Evolutionary conservation across 495 filamentous ascomycete genomes (phyloP).

Genomic region (Xylaria grammica): DNA sequence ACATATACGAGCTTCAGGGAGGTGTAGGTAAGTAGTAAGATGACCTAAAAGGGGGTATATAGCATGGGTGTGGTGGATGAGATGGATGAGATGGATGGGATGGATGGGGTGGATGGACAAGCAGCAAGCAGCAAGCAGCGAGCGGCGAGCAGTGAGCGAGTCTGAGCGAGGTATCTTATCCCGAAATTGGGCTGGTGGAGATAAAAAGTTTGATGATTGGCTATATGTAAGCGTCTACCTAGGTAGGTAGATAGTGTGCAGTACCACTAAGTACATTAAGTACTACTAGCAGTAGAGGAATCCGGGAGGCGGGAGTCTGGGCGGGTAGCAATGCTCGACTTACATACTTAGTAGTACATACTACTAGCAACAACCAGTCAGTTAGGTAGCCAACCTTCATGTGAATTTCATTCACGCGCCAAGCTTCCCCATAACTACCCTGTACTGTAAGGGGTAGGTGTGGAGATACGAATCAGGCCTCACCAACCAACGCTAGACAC

Average conservation of each 20-base stretch:
- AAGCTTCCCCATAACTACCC: neutral
- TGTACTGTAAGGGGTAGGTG: neutral
- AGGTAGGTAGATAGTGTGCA: neutral
- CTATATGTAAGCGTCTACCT: neutral
- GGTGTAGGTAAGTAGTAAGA: conserved; percentile 16
- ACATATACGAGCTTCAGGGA: neutral
- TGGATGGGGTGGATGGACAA: neutral
- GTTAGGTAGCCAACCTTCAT: neutral
- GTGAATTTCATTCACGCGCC: conserved; percentile 9
- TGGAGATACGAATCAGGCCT: conserved; percentile 2
- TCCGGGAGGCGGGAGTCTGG: too few species aligned
- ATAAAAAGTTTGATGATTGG: neutral
- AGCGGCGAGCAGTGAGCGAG: neutral
- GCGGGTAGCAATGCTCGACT: too few species aligned
- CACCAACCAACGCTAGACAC: conserved; percentile 9
- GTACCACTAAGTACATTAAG: too few species aligned
- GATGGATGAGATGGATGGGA: too few species aligned
- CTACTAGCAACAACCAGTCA: too few species aligned
- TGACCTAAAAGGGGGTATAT: conserved; percentile 10
- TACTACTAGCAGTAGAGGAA: too few species aligned
- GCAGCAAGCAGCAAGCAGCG: neutral
- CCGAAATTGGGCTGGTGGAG: conserved; percentile 9
- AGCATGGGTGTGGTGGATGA: neutral
- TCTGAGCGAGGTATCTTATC: neutral
- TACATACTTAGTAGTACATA: neutral